Conservation (phyloP, 148 eudicot genomes). For the Amaranthus palmeri region DNA sequence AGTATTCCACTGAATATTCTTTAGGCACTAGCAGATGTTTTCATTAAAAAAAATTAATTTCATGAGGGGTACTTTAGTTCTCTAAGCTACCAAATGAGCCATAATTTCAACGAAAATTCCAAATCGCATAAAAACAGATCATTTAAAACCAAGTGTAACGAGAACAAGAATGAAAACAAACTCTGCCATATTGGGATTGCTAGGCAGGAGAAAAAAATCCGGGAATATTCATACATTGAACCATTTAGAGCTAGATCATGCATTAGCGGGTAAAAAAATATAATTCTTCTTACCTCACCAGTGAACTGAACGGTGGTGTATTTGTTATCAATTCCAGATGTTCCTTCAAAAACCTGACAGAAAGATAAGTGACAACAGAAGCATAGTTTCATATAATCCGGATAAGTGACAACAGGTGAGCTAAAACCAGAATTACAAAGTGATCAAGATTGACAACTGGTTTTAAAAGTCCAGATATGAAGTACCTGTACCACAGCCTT, state of each 20-base stretch:
- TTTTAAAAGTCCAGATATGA: neutral
- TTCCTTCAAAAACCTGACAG: slow-evolving; percentile 94
- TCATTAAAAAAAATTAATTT: neutral
- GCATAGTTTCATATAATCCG: neutral
- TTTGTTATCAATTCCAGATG: slow-evolving; percentile 97
- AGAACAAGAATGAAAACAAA: neutral
- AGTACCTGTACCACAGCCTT: slow-evolving; percentile 98
- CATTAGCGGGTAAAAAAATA: neutral
- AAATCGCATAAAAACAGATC: neutral
- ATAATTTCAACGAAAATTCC: neutral
- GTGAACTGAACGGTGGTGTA: slow-evolving; percentile 97
- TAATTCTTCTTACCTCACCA: slow-evolving; percentile 65
- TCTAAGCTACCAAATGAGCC: neutral
- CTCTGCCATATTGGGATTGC: neutral
- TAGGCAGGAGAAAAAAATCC: neutral
- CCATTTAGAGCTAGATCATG: neutral
- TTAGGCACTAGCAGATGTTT: neutral
- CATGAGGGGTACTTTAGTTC: neutral
- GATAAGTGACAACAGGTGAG: neutral
- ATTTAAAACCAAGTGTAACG: neutral
- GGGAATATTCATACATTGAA: neutral
- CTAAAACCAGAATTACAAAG: neutral
- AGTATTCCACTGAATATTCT: neutral
- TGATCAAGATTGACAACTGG: neutral
- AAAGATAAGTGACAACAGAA: neutral